Base-by-base conservation (phyloP, 2,329 filamentous ascomycete species). In the Sporothrix euskadiensis region DNA sequence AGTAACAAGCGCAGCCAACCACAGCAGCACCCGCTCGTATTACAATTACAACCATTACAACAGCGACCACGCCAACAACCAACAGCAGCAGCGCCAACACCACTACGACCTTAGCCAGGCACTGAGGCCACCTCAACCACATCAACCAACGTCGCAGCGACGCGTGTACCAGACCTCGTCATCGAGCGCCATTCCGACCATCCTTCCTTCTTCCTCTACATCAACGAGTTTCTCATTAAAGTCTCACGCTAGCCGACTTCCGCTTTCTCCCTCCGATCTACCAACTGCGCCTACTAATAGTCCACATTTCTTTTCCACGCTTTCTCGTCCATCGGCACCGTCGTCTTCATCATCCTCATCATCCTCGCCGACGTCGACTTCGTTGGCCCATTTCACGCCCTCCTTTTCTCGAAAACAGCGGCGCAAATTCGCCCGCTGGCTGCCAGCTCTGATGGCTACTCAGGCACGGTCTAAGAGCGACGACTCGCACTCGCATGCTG, bases 401-500 rank as follows among this genome's bases (percentile, higher is more conserved):
- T 63, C 71, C 9, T 72, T 74, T 49, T 74, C 74, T 44, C 76
- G 72, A 44, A 76, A 75, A 57, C 59, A 75, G 22, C 73, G 72
- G 70, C 73, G 72, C 54, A 39, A 69, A 63, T 71, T 76, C 52
- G 70, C 69, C 73, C 75, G 63, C 68, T 78, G 77, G 77, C 73
- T 78, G n/a, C 76, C 78, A 6, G 76, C 75, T 57, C 75, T 77
- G 69, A 79, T 79, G 78, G 76, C 74, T 7, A 74, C 75, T 12
- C 78, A 78, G 70, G 76, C 76, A 49, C 73, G 77, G 56, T 68
- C 73, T 47, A 74, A 75, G 61, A 75, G 72, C 74, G 85, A 87
- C 76, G 87, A 90, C 76, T 82, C 83, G 56, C 88, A 89, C 77
- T 82, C 84, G 73, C 88, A 74, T 9, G 5, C 59, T 4, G 56